phyloP scores from a whole-genome alignment of 2,329 filamentous ascomycete species.

The Ceratocystis harringtonii region DNA sequence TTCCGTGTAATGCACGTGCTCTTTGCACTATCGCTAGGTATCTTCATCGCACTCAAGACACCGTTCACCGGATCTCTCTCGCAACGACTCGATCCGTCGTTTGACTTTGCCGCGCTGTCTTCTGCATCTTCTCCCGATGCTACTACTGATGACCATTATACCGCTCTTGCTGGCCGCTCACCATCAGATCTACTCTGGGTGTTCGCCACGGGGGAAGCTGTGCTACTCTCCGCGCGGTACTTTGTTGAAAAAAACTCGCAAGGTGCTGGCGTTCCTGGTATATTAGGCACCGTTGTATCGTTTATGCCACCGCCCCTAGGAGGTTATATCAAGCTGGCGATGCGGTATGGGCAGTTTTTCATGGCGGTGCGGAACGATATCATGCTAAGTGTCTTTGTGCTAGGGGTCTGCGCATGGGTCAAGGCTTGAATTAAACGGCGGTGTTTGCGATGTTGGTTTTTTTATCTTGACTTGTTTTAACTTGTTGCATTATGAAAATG shows the following conservation, averaged over 20 bases:
- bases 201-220: constrained; percentile 63
- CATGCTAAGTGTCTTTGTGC: constrained; percentile 61
- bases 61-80: constrained; percentile 52
- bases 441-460: not conserved
- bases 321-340: constrained; percentile 43
- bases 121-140: constrained; percentile 20
- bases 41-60: constrained; percentile 54
- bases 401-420: constrained; percentile 43
- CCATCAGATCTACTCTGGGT: constrained; percentile 51
- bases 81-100: constrained; percentile 33
- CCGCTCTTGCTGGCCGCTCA: constrained; percentile 14
- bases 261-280: constrained; percentile 20
- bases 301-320: constrained; percentile 51
- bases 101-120: constrained; percentile 21
- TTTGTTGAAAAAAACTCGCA: constrained; percentile 45
- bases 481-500: not conserved
- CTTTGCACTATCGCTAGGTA: constrained; percentile 52
- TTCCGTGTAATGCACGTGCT: constrained; percentile 63
- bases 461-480: not conserved
- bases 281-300: constrained; percentile 46
- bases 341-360: constrained; percentile 57
- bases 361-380: constrained; percentile 57
- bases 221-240: constrained; percentile 56
- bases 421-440: constrained; percentile 19
- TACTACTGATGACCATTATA: constrained; percentile 20